phyloP scores from a whole-genome alignment of 352 stramenopile species.

The Thraustochytrium sp. region DNA sequence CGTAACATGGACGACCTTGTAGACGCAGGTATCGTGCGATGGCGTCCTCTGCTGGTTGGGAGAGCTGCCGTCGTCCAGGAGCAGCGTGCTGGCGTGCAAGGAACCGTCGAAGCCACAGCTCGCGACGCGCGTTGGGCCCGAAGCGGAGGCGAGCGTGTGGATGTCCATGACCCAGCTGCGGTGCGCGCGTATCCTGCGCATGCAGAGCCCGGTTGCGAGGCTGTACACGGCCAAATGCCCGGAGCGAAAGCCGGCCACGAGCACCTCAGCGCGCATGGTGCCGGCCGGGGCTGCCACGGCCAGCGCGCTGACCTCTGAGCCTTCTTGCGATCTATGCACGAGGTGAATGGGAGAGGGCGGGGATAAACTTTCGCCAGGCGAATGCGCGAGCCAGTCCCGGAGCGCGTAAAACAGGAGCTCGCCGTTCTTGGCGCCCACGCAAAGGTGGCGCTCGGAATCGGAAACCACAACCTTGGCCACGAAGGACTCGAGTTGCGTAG shows the following conservation, averaged over 20 bases:
- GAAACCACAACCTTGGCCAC: not conserved
- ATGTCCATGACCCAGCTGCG: slow-evolving; percentile 4
- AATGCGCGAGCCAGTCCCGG: not conserved
- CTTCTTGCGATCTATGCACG: not conserved
- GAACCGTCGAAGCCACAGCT: not conserved
- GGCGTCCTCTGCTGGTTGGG: too few species aligned
- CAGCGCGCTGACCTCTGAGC: not conserved
- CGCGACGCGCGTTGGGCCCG: not conserved
- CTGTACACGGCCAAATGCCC: not conserved
- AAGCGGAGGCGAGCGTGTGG: not conserved
- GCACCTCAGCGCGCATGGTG: not conserved
- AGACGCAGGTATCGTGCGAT: too few species aligned
- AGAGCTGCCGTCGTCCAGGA: too few species aligned
- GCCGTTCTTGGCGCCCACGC: not conserved
- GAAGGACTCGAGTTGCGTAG: not conserved
- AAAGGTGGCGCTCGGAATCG: not conserved
- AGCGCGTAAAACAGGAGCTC: not conserved
- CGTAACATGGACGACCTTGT: too few species aligned
- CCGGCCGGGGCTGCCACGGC: not conserved
- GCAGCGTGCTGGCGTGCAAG: too few species aligned
- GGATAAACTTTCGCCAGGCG: not conserved
- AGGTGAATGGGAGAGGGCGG: not conserved
- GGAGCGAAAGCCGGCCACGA: not conserved
- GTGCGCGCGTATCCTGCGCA: not conserved
- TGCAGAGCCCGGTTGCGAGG: not conserved